Percentiles rank a stretch among this genome's conserved stretches.
Evolutionary conservation across 192 early-diverging fungal species (phyloP).

Genomic region (Lobosporangium transversale): DNA sequence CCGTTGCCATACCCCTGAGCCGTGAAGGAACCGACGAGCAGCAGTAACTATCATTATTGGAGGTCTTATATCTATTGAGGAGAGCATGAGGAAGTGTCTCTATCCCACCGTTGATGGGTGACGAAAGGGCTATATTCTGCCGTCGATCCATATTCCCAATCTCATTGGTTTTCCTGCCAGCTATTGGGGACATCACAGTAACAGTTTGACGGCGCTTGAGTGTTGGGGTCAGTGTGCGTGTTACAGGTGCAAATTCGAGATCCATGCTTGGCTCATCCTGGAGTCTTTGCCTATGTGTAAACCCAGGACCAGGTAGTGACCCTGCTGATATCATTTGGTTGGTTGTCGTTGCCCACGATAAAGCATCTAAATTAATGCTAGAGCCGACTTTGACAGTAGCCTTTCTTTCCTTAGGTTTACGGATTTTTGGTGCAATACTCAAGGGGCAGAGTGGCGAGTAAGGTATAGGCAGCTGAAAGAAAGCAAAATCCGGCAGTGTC

Average conservation of each 20-base stretch:
- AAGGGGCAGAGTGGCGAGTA: constrained; percentile 61
- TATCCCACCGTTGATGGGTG: constrained; percentile 4
- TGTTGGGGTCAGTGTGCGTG: constrained; percentile 17
- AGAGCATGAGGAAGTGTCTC: constrained; percentile 19
- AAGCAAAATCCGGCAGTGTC: constrained; percentile 79
- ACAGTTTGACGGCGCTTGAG: constrained; percentile 40
- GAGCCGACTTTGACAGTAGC: background rate
- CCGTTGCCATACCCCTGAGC: constrained; percentile 18
- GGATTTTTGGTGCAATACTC: constrained; percentile 46
- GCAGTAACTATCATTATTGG: constrained; percentile 27
- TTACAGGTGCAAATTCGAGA: background rate
- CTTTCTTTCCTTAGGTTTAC: constrained; percentile 43
- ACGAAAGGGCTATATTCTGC: background rate
- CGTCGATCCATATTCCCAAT: constrained; percentile 1
- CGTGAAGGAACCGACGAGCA: constrained; percentile 13
- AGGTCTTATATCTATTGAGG: constrained; percentile 12
- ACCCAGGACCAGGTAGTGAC: background rate
- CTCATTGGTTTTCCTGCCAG: constrained; percentile 2
- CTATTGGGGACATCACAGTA: constrained; percentile 35
- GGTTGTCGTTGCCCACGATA: no score
- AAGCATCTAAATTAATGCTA: no score
- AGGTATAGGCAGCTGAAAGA: constrained; percentile 75
- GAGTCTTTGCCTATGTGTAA: background rate
- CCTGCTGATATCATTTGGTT: constrained; percentile 32
- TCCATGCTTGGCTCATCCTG: constrained; percentile 16